Percentiles rank a stretch among this genome's conserved stretches.
Conservation (phyloP, 176 grass and related monocot species). For the Raddia distichophylla region DNA sequence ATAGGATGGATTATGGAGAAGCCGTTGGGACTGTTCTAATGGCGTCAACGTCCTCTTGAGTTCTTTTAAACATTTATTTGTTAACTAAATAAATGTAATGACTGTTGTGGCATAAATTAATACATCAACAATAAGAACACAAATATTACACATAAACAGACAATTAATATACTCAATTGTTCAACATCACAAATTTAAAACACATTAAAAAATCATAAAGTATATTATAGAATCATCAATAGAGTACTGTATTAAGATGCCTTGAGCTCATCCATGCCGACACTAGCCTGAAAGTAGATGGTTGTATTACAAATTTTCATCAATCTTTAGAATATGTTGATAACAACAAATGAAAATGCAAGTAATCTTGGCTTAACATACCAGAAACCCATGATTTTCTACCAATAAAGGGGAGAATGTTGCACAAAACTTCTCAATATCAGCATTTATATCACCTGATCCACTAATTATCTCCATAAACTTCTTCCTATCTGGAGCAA, state of each 20-base stretch:
- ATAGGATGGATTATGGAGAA: too few relatives aligned
- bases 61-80: background rate
- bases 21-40: background rate
- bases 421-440: conserved; percentile 72
- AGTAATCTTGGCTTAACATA: conserved; percentile 25
- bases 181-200: background rate
- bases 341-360: background rate
- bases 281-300: conserved; percentile 54
- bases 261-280: conserved; percentile 75
- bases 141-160: conserved; percentile 4
- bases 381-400: conserved; percentile 86
- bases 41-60: background rate
- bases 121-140: background rate
- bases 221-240: conserved; percentile 1
- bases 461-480: conserved; percentile 81
- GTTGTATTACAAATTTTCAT: background rate
- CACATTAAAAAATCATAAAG: background rate
- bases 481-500: conserved; percentile 86
- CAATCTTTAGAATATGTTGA: conserved; percentile 12
- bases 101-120: background rate
- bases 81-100: background rate
- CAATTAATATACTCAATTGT: background rate
- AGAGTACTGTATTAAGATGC: conserved; percentile 53
- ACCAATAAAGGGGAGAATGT: conserved; percentile 60
- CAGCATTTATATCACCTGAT: conserved; percentile 62